Evolutionary conservation across 2,329 filamentous ascomycete species (phyloP), one percentile per base, ranked within the genome.

Genomic region (Ceratocystis papillata): DNA sequence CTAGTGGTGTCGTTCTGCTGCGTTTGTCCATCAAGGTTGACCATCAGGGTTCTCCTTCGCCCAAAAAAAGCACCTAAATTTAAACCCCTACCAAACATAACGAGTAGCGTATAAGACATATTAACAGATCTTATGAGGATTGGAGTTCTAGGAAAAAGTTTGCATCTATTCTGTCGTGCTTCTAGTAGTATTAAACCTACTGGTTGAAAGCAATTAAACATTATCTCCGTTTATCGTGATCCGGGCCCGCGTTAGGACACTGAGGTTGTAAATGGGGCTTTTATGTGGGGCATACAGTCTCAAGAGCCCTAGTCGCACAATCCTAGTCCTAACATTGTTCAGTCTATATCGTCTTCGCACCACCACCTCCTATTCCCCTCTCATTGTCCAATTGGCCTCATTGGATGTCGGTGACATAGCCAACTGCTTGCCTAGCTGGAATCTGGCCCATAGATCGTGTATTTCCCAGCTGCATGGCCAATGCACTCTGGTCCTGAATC

Each of bases 361-460:
- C 17, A 37, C 37, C 15, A 30, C 33, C 5, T n/a, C 6, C 55
- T 33, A 10, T 20, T n/a, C 55, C 6, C 15, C 12, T 59, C 4
- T 37, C 10, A 12, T 41, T 41, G 37, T 4, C 37, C 10, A 41
- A 41, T 4, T 41, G 37, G 10, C 25, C 8, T 59, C 28, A 59
- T n/a, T 62, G 59, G 6, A 55, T 55, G 37, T 67, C 66, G 15
- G 55, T 79, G 41, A 84, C 76, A 69, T 78, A 84, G n/a, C 82
- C 82, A 74, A 83, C 80, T 74, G 82, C 80, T 68, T 78, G 76
- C 70, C 79, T 64, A 46, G 75, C 71, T 8, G 67, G 55, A 0
- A 68, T 69, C 20, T 28, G 55, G 8, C 68, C 48, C 7, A 69
- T 69, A 17, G 55, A 66, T 1, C 72, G 70, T 0, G 71, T 73